Conservation (phyloP, 805 yeast species). For the Hanseniaspora valbyensis region DNA sequence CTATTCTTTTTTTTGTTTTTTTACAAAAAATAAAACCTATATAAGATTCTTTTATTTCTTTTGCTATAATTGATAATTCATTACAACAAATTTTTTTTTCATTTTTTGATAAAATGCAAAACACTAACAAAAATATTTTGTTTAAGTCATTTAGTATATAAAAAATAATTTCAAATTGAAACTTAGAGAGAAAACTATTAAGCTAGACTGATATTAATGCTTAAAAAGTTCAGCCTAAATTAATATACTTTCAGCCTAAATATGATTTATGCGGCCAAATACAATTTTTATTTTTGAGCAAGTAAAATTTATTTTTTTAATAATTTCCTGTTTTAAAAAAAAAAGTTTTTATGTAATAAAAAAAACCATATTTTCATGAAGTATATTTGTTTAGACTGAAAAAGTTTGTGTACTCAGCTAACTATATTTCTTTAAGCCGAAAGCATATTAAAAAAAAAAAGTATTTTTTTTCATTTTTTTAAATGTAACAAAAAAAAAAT, state of each 20-base stretch:
- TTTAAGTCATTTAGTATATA: not conserved
- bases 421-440: too few relatives aligned
- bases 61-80: too few relatives aligned
- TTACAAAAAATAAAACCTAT: too few relatives aligned
- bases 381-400: too few relatives aligned
- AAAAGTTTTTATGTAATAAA: too few relatives aligned
- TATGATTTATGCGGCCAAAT: not conserved
- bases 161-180: not conserved
- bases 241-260: not conserved
- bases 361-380: too few relatives aligned
- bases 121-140: not conserved
- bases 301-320: not conserved
- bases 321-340: too few relatives aligned
- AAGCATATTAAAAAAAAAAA: not conserved
- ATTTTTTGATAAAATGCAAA: not conserved
- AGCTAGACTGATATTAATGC: not conserved
- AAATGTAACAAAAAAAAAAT: not conserved
- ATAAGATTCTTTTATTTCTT: too few relatives aligned
- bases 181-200: not conserved
- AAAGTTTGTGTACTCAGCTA: too few relatives aligned
- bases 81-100: not conserved
- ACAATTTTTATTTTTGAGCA: not conserved
- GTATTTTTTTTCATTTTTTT: too few relatives aligned
- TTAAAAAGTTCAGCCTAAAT: not conserved
- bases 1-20: not conserved